These are phyloP conservation scores for Skeletonema tropicum DNA, from an alignment of 108 stramenopile species.

Conservation along the genomic window DNA sequence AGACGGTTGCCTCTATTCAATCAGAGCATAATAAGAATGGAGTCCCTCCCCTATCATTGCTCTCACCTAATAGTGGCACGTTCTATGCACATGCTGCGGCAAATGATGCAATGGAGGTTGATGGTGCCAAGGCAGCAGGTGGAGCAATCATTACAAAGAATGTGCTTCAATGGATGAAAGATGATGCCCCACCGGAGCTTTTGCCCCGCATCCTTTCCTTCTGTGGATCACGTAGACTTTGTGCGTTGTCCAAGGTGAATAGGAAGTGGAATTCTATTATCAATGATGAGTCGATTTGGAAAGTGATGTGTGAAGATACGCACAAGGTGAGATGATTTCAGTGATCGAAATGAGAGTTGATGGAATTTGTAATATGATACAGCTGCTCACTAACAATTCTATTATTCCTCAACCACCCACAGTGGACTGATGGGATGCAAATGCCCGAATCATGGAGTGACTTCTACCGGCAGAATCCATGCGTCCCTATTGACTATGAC, in stretches of 20 bases:
- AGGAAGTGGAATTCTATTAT: slow-evolving; percentile 50
- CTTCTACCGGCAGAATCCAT: slow-evolving; percentile 68
- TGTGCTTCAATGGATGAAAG: slow-evolving; percentile 37
- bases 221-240: slow-evolving; percentile 67
- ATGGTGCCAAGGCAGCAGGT: background rate
- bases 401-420: background rate
- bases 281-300: slow-evolving; percentile 43
- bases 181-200: slow-evolving; percentile 60
- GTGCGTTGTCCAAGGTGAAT: slow-evolving; percentile 40
- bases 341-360: background rate
- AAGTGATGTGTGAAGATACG: slow-evolving; percentile 62
- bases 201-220: slow-evolving; percentile 72
- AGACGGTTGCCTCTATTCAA: background rate
- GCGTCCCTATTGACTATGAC: slow-evolving; percentile 79
- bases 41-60: slow-evolving; percentile 9
- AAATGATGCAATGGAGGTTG: background rate
- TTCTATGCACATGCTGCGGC: slow-evolving; percentile 9
- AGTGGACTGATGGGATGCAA: slow-evolving; percentile 76
- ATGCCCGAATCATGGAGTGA: slow-evolving; percentile 68
- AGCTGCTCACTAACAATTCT: background rate
- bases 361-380: background rate
- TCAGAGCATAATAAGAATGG: background rate
- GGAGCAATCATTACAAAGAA: slow-evolving; percentile 4
- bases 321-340: slow-evolving; percentile 69
- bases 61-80: slow-evolving; percentile 11